phyloP scores from a whole-genome alignment of 2,329 filamentous ascomycete genomes.

The Bisporella sp. region DNA sequence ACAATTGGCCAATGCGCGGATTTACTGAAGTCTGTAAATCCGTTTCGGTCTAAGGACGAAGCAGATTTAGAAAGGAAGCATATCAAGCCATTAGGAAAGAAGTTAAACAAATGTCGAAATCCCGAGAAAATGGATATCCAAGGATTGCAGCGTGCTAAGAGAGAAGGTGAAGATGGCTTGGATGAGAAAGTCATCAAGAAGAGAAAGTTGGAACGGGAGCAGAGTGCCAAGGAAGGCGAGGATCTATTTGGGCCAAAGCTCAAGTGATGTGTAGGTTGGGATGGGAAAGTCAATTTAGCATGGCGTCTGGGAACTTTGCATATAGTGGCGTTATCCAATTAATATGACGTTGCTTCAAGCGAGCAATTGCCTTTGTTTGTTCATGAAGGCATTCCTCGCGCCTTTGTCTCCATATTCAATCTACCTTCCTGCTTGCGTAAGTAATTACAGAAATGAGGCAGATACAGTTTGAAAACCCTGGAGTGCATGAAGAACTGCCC shows the following conservation, averaged over 20 bases:
- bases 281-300: conserved; percentile 9
- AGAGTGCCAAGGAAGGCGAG: conserved; percentile 23
- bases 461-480: no score
- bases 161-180: conserved; percentile 32
- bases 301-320: conserved; percentile 9
- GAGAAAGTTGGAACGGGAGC: conserved; percentile 32
- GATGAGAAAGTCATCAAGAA: conserved; percentile 26
- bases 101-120: conserved; percentile 67
- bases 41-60: conserved; percentile 3
- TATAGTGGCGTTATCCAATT: not conserved
- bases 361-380: no score
- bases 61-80: conserved; percentile 32
- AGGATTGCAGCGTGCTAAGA: conserved; percentile 50
- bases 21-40: conserved; percentile 50
- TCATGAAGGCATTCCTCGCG: no score
- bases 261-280: conserved; percentile 4
- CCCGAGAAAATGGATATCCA: conserved; percentile 67
- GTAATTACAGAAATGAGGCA: no score
- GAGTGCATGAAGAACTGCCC: no score
- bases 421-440: no score
- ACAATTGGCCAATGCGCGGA: conserved; percentile 44
- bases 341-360: no score
- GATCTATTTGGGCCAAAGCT: conserved; percentile 21
- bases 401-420: no score
- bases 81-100: conserved; percentile 55